These are phyloP conservation scores for Ophiostoma sp. DNA, from an alignment of 2,329 filamentous ascomycete species.

Conservation along the genomic window DNA sequence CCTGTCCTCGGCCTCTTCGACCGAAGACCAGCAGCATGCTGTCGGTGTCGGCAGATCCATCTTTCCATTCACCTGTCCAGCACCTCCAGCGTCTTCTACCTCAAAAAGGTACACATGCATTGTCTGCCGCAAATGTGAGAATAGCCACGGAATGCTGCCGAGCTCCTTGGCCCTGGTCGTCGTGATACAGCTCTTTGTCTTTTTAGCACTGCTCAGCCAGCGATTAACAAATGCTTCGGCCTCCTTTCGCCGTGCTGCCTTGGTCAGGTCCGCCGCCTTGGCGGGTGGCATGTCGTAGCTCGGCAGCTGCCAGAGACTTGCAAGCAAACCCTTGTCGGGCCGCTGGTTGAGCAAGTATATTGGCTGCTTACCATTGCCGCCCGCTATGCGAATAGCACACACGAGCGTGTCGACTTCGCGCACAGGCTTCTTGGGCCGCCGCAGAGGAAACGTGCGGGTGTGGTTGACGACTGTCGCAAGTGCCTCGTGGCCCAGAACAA, in stretches of 20 bases:
- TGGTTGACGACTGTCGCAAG: constrained; percentile 39
- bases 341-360: constrained; percentile 46
- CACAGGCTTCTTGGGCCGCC: constrained; percentile 46
- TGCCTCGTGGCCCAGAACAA: constrained; percentile 3
- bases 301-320: constrained; percentile 53
- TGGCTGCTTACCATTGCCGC: constrained; percentile 33
- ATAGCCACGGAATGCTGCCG: constrained; percentile 52
- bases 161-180: constrained; percentile 39
- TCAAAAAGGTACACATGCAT: constrained; percentile 54
- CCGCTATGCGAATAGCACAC: constrained; percentile 41
- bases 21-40: constrained; percentile 36
- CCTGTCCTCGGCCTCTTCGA: constrained; percentile 41
- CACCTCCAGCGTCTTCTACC: constrained; percentile 26
- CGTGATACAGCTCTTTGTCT: neutral
- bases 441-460: constrained; percentile 48
- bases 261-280: neutral
- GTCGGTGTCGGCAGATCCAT: constrained; percentile 2
- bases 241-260: constrained; percentile 11
- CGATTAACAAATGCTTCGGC: constrained; percentile 19
- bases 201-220: neutral
- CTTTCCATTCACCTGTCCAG: neutral
- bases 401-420: constrained; percentile 50
- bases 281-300: constrained; percentile 32
- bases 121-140: constrained; percentile 51
- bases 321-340: constrained; percentile 49